phyloP scores from a whole-genome alignment of 179 eudicot genomes.

The Beta corolliflora region DNA sequence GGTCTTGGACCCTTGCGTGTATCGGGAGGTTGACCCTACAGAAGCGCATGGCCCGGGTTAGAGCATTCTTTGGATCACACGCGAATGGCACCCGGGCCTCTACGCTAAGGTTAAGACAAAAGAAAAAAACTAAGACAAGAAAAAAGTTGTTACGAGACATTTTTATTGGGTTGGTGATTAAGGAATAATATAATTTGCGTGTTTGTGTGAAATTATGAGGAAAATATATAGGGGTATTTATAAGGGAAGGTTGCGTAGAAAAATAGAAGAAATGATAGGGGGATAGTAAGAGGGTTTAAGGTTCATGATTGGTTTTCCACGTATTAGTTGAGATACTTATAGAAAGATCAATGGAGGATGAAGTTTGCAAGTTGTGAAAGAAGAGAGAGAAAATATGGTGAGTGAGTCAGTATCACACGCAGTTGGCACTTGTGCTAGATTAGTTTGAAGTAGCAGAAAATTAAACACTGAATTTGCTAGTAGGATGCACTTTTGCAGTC shows the following conservation, averaged over 20 bases:
- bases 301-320: slow-evolving; percentile 40
- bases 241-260: slow-evolving; percentile 34
- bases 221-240: slow-evolving; percentile 25
- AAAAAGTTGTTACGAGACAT: not conserved
- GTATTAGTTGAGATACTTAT: slow-evolving; percentile 26
- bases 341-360: not conserved
- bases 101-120: slow-evolving; percentile 2
- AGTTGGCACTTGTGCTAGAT: slow-evolving; percentile 11
- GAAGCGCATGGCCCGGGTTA: slow-evolving; percentile 46
- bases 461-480: too few relatives aligned
- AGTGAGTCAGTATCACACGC: slow-evolving; percentile 17
- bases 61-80: slow-evolving; percentile 54
- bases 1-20: slow-evolving; percentile 53
- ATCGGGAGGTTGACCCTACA: slow-evolving; percentile 43
- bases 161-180: not conserved
- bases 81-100: slow-evolving; percentile 67
- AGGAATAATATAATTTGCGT: not conserved
- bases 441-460: not conserved
- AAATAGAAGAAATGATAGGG: slow-evolving; percentile 27
- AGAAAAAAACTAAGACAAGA: not conserved
- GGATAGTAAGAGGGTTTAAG: slow-evolving; percentile 5
- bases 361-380: slow-evolving; percentile 22
- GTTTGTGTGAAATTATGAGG: slow-evolving; percentile 11
- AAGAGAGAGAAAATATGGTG: not conserved
- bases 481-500: not conserved